These are phyloP conservation scores for Suhomyces wounanorum DNA, from an alignment of 1,139 yeast species.

Conservation along the genomic window DNA sequence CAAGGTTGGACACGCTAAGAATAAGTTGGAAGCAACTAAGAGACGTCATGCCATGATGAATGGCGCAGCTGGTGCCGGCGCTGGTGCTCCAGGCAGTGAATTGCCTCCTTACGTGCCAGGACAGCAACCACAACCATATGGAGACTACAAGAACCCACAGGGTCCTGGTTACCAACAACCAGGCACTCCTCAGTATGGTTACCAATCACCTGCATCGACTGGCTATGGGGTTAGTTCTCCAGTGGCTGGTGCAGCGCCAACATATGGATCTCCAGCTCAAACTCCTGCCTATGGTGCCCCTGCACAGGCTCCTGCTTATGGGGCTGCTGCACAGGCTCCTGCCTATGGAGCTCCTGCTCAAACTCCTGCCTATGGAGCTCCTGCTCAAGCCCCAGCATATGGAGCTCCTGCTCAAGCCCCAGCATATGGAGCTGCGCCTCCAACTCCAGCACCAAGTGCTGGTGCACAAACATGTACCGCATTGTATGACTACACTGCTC, in stretches of 20 bases:
- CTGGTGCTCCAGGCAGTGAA: constrained; percentile 33
- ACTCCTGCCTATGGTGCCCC: constrained; percentile 16
- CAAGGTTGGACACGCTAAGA: constrained; percentile 83
- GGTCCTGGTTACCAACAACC: constrained; percentile 15
- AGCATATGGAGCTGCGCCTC: constrained; percentile 21
- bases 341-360: constrained; percentile 11
- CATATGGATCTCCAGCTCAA: constrained; percentile 4
- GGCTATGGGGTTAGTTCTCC: constrained; percentile 20
- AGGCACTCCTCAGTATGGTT: constrained; percentile 12
- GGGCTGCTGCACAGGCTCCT: constrained; percentile 14
- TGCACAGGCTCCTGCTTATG: constrained; percentile 15
- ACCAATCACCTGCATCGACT: constrained; percentile 4
- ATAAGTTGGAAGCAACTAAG: constrained; percentile 78
- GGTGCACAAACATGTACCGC: constrained; percentile 68
- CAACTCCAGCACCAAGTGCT: constrained; percentile 37
- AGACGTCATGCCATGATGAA: constrained; percentile 61
- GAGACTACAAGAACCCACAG: constrained; percentile 19
- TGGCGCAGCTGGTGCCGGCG: constrained; percentile 36
- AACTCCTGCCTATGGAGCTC: constrained; percentile 15
- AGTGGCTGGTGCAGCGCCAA: constrained; percentile 22
- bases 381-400: constrained; percentile 14
- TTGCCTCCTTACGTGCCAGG: constrained; percentile 25
- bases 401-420: constrained; percentile 9
- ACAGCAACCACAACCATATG: constrained; percentile 29
- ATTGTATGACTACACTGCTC: constrained; percentile 74